Evolutionary conservation across 768 basidiomycete species (phyloP), one percentile per base, ranked within the genome.

Genomic region (Serendipita sp.): DNA sequence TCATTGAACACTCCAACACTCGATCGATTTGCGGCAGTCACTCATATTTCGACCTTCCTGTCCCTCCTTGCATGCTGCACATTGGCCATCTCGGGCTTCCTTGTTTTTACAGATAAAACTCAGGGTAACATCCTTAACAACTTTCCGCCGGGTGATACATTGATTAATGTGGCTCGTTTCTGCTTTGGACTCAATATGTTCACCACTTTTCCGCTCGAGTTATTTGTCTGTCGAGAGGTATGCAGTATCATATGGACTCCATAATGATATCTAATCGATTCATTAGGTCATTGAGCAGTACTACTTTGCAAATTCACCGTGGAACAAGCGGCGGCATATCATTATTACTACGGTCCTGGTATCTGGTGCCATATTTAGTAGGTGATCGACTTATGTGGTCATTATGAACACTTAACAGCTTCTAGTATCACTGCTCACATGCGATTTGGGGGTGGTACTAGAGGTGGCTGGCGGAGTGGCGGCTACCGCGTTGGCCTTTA

Each of bases 381-480:
- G 68, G 83, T 75, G 34, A 44, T 66, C 15, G 23, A 5, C 41
- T 66, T 41, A 18, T 30, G n/a, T 15, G 30, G 54, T 23, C 23
- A 34, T 28, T 48, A 54, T 41, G 23, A 28, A 16, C n/a, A 44
- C 34, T 34, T 64, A n/a, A 11, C 63, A 51, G 62, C 64, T 44
- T 58, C 13, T 71, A 94, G 93, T 96, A 66, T 84, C 95, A 3
- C 79, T 97, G 64, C 79, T 93, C 65, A 97, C 95, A 1, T 96
- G 93, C 72, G 95, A 99, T 73, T 81, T 99, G 13, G 96, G 96
- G n/a, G 87, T 97, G 51, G 96, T 95, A 76, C 85, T 99, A 44
- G 96, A 99, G 76, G 88, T 99, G 48, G 94, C 93, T 0, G 96
- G 96, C n/a, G 95, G 95, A n/a, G 81, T 90, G 10, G 90, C 90